These are phyloP conservation scores for Epichloe amarillans DNA, from an alignment of 2,329 filamentous ascomycete genomes.

Conservation along the genomic window DNA sequence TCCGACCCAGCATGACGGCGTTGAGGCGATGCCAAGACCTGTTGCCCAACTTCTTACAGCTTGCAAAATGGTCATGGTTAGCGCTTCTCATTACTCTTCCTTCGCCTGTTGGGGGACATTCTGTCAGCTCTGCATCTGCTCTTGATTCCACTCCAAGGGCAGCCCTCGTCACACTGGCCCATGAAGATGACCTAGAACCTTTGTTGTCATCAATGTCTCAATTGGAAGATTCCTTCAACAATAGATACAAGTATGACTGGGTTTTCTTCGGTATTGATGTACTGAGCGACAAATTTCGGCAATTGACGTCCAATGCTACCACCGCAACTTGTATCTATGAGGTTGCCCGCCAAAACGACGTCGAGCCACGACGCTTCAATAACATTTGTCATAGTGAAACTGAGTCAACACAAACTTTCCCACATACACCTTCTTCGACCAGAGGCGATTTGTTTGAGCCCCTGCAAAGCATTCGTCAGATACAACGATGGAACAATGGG, in stretches of 20 bases:
- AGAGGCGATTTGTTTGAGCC: conserved; percentile 38
- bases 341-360: conserved; percentile 61
- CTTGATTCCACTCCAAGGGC: conserved; percentile 16
- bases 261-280: conserved; percentile 75
- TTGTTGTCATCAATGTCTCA: conserved; percentile 40
- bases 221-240: conserved; percentile 48
- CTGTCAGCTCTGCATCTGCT: conserved; percentile 5
- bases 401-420: not conserved
- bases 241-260: conserved; percentile 76
- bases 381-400: not conserved
- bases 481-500: conserved; percentile 73
- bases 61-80: conserved; percentile 5
- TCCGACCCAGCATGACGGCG: conserved; percentile 5
- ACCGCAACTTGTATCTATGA: conserved; percentile 61
- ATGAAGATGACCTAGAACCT: conserved; percentile 18
- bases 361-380: conserved; percentile 30
- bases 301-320: conserved; percentile 51
- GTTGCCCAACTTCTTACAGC: conserved; percentile 1
- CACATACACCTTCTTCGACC: conserved; percentile 1
- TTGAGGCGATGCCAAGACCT: not conserved
- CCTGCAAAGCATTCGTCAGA: conserved; percentile 54
- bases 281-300: conserved; percentile 67
- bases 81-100: conserved; percentile 1
- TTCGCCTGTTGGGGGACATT: conserved; percentile 8
- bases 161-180: conserved; percentile 19